These are phyloP conservation scores for Amaranthus tricolor DNA, from an alignment of 179 eudicot genomes.

Conservation along the genomic window DNA sequence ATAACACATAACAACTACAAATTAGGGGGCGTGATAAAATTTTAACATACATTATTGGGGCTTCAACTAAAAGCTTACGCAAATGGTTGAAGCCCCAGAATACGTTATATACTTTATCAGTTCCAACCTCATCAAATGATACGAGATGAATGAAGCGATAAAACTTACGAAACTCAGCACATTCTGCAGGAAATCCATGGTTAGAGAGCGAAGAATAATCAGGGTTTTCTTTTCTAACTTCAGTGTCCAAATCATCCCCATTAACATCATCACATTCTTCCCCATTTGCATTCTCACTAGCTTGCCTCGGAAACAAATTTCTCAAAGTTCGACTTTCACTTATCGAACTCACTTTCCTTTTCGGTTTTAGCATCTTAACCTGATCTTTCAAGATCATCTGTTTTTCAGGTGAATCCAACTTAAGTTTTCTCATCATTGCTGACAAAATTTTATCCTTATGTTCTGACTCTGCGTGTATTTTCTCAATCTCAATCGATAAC, in stretches of 20 bases:
- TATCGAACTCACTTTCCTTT: constrained; percentile 49
- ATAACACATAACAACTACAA: neutral
- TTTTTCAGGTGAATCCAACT: constrained; percentile 56
- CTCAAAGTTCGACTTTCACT: constrained; percentile 52
- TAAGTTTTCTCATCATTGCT: constrained; percentile 73
- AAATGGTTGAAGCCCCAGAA: too few species aligned
- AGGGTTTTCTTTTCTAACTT: constrained; percentile 30
- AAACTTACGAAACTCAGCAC: constrained; percentile 47
- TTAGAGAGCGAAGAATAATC: constrained; percentile 28
- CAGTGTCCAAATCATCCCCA: constrained; percentile 35
- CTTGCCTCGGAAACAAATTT: constrained; percentile 58
- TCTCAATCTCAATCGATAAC: constrained; percentile 61
- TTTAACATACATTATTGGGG: too few species aligned
- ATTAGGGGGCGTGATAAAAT: neutral
- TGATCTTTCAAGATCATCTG: constrained; percentile 58
- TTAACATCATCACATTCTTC: constrained; percentile 22
- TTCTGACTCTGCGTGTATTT: constrained; percentile 55
- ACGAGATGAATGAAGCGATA: neutral
- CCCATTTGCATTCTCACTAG: constrained; percentile 26
- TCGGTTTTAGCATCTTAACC: constrained; percentile 50
- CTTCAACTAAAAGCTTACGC: too few species aligned
- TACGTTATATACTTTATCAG: too few species aligned
- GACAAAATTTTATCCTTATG: constrained; percentile 80
- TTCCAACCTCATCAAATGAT: neutral
- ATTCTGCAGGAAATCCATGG: constrained; percentile 31